Conservation (phyloP, 371 early-diverging fungal species). For the Mucor lusitanicus region DNA sequence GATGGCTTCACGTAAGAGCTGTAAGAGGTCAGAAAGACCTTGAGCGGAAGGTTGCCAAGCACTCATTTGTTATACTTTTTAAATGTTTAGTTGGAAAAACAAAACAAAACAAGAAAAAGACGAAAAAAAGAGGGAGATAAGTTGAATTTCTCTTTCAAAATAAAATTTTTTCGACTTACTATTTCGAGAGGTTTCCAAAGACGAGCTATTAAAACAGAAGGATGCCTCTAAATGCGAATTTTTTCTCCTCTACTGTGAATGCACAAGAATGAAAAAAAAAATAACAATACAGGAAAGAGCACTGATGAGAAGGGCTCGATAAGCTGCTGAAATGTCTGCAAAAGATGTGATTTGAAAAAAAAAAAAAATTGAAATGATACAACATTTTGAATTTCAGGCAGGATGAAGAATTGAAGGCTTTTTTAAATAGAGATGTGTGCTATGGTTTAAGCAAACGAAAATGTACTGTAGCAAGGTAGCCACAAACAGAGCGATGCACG, state of each 20-base stretch:
- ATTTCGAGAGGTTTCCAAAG: background rate
- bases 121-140: background rate
- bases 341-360: background rate
- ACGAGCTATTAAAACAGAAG: background rate
- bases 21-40: constrained; percentile 52
- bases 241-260: no score
- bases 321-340: background rate
- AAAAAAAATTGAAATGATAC: background rate
- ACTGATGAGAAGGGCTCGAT: background rate
- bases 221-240: background rate
- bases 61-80: constrained; percentile 30
- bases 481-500: background rate
- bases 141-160: background rate
- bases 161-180: background rate
- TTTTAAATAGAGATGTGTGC: background rate
- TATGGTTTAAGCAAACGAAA: background rate
- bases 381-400: no score
- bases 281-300: no score
- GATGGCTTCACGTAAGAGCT: constrained; percentile 50
- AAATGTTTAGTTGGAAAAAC: background rate
- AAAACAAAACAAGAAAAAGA: background rate
- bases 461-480: background rate
- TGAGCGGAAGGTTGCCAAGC: constrained; percentile 52
- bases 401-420: background rate
- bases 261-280: no score